Conservation (phyloP, 75 land plant genomes). For the Picea glauca region DNA sequence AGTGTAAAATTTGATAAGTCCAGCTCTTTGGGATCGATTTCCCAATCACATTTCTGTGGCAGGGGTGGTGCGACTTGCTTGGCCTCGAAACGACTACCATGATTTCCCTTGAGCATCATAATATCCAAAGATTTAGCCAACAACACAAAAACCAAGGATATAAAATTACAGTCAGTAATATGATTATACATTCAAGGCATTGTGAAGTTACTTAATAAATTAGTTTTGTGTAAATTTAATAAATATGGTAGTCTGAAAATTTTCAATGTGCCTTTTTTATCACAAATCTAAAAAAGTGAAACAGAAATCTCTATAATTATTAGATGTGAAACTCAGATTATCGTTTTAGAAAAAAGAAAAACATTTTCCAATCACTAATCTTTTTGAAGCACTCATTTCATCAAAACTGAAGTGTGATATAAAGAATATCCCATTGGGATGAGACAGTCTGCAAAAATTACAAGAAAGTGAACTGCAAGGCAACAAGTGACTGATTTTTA, state of each 20-base stretch:
- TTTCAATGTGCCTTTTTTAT: neutral
- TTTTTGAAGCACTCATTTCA: no score
- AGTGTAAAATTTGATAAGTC: conserved; percentile 10
- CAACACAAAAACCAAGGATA: neutral
- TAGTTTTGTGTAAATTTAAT: neutral
- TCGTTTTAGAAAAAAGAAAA: no score
- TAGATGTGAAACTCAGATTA: neutral
- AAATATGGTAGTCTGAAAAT: neutral
- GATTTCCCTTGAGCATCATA: conserved; percentile 8
- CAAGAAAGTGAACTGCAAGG: no score
- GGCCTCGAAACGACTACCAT: neutral
- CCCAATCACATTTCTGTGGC: conserved; percentile 24
- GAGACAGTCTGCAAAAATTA: no score
- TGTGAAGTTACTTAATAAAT: neutral
- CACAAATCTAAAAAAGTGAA: neutral
- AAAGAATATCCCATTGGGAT: no score
- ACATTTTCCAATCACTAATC: no score
- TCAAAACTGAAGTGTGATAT: no score
- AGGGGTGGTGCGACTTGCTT: conserved; percentile 16
- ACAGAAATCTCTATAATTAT: neutral
- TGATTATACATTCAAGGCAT: neutral
- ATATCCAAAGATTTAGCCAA: conserved; percentile 1
- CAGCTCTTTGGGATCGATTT: conserved; percentile 22
- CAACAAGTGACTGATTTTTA: no score
- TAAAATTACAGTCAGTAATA: neutral